Base-by-base conservation (phyloP, 2,329 filamentous ascomycete species). In the Fragosphaeria purpurea region DNA sequence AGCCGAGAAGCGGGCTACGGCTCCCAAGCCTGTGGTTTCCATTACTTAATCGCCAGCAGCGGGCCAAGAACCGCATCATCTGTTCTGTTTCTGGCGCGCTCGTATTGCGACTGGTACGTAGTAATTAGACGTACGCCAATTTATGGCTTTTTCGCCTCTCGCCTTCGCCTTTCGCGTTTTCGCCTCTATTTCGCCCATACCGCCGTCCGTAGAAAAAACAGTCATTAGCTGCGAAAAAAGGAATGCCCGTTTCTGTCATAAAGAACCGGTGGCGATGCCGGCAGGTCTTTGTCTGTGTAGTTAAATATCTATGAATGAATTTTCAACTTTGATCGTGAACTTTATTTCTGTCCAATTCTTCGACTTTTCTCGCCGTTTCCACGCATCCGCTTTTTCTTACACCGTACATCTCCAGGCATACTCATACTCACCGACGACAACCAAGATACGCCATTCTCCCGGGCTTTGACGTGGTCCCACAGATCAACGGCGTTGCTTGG, bases 31-130 rank as follows among this genome's bases (percentile, higher is more conserved):
- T 12, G 13, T 31, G 40, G 34, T 52, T 54, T 52, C 48, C 39
- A 46, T 54, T 56, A 56, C 54, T 52, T 37, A 50, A 51, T 53
- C 51, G 50, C 22, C 38, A 34, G 47, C 47, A 31, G 35, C 31
- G 11, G 13, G 48, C 48, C 48, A 50, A 50, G 47, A 38, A n/a
- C 35, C n/a, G n/a, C 35, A 22, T 22, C 22, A 22, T 33, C 39
- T 22, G 35, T 33, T 40, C 39, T 12, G 37, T 32, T 30, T 46
- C 22, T n/a, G 42, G 42, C 42, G 47, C 30, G 22, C 22, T 22
- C 22, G 22, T 22, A 22, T 22, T 11, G 43, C 12, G 12, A 12
- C 12, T 38, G 7, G 7, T 38, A 38, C 35, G 35, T 11, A 38
- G 35, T 38, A 38, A 8, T 38, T 8, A 7, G 35, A 38, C 35